These are phyloP conservation scores for Pholiota conissans DNA, from an alignment of 768 basidiomycete genomes.

Conservation along the genomic window DNA sequence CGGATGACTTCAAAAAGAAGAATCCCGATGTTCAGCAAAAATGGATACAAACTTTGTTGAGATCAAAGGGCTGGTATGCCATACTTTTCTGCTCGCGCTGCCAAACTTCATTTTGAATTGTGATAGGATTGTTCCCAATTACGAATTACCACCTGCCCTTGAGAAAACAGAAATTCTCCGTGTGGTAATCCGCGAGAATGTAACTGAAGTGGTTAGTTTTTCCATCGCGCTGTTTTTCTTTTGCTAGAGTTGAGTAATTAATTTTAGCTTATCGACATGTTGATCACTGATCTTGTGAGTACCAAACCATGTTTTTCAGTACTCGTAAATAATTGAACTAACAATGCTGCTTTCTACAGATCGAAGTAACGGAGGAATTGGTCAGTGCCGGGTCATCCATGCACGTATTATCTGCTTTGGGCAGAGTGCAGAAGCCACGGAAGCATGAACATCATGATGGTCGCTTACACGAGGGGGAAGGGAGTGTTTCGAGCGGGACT, in stretches of 20 bases:
- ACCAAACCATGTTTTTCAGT: background rate
- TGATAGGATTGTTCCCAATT: constrained; percentile 50
- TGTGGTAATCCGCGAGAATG: constrained; percentile 63
- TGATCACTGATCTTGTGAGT: constrained; percentile 57
- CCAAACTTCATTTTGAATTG: background rate
- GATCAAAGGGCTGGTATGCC: constrained; percentile 56
- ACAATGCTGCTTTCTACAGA: constrained; percentile 30
- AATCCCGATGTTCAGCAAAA: constrained; percentile 60
- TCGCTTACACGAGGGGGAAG: constrained; percentile 47
- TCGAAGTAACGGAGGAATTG: constrained; percentile 66
- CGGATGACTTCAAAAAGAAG: constrained; percentile 52
- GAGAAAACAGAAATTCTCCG: constrained; percentile 61
- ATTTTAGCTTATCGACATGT: constrained; percentile 64
- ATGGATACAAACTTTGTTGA: constrained; percentile 55
- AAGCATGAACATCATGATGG: constrained; percentile 42
- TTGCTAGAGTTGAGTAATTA: too few species aligned
- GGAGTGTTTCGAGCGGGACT: constrained; percentile 54
- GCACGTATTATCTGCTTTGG: constrained; percentile 53
- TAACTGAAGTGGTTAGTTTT: constrained; percentile 45
- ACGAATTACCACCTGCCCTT: constrained; percentile 51
- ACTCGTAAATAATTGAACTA: background rate
- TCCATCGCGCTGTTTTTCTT: too few species aligned
- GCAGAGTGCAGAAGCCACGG: constrained; percentile 21
- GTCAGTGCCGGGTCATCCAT: constrained; percentile 41
- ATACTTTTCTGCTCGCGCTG: constrained; percentile 3